Base-by-base conservation (phyloP, 2,329 filamentous ascomycete genomes). In the Neofusicoccum sp. region DNA sequence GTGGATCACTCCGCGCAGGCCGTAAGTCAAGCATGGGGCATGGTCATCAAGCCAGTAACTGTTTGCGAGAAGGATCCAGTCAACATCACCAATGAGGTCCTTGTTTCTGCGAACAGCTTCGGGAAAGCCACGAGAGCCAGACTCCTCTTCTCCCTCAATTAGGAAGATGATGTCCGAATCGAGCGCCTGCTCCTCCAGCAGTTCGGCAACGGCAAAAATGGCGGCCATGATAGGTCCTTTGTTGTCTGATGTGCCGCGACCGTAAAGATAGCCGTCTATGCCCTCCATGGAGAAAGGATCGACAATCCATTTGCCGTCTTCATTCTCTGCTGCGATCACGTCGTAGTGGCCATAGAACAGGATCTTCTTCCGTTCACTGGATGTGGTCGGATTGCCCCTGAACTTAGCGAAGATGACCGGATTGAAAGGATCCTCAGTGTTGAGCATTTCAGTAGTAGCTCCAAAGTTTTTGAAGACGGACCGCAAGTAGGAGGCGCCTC, bases 291-390 rank as follows among this genome's bases (percentile, higher is more conserved):
- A 84, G 74, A 98, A 99, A 0, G 95, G 96, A 66, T 98, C 91
- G 1, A 87, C 88, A 43, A 86, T 84, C 95, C 95, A 99, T 68
- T 92, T 94, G 41, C 86, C 85, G 63, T 89, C 87, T 66, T 90
- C 90, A 41, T 89, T 88, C 68, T 97, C 92, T 0, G 95, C 95
- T 0, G 93, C 86, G 3, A 99, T 95, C 2, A 99, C 93, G 73
- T 99, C 95, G 80, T 99, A 99, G 74, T 99, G 95, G 0, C 96
- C 95, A 72, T 99, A 99, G 74, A 99, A 99, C 0, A 99, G 80
- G 7, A 98, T 91, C 34, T 92, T 93, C 78, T 95, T 97, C 16
- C 91, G 85, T 31, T 86, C 81, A 31, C 85, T 83, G 0, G 85
- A 80, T 1, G 87, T 85, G 9, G 87, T 83, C 65, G 84, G 87